Evolutionary conservation across 2,329 filamentous ascomycete species (phyloP).

Genomic region (Stenocarpella maydis): DNA sequence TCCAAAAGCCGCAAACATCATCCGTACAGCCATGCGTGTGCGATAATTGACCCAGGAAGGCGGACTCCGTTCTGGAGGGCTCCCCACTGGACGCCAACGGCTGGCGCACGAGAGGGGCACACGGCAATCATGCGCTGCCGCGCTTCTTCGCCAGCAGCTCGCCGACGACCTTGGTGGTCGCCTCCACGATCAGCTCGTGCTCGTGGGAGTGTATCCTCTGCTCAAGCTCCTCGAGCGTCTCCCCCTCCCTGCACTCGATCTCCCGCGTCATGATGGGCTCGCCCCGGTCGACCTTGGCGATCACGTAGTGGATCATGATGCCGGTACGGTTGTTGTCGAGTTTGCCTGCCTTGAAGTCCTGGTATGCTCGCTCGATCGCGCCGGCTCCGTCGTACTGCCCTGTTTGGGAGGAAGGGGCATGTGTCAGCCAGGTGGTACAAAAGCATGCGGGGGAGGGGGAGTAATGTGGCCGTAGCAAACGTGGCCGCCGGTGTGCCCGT

Average conservation of each 20-base stretch:
- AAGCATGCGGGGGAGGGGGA: neutral
- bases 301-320: conserved; percentile 90
- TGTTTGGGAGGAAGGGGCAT: conserved; percentile 38
- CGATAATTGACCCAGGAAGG: neutral
- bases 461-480: neutral
- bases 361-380: conserved; percentile 81
- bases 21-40: conserved; percentile 43
- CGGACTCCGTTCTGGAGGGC: neutral
- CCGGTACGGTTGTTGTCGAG: conserved; percentile 77
- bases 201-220: conserved; percentile 78
- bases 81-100: neutral
- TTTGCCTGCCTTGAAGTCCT: conserved; percentile 71
- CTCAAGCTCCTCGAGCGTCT: conserved; percentile 72
- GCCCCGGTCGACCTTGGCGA: conserved; percentile 81
- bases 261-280: conserved; percentile 75
- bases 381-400: conserved; percentile 79
- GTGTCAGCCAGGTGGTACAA: neutral
- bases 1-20: conserved; percentile 37
- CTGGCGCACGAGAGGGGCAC: neutral
- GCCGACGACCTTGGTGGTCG: conserved; percentile 60
- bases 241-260: conserved; percentile 70
- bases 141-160: conserved; percentile 46
- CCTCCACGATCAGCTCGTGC: conserved; percentile 81
- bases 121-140: conserved; percentile 6
- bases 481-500: neutral